Conservation (phyloP, 176 grass and related monocot species). For the Avena insularis region DNA sequence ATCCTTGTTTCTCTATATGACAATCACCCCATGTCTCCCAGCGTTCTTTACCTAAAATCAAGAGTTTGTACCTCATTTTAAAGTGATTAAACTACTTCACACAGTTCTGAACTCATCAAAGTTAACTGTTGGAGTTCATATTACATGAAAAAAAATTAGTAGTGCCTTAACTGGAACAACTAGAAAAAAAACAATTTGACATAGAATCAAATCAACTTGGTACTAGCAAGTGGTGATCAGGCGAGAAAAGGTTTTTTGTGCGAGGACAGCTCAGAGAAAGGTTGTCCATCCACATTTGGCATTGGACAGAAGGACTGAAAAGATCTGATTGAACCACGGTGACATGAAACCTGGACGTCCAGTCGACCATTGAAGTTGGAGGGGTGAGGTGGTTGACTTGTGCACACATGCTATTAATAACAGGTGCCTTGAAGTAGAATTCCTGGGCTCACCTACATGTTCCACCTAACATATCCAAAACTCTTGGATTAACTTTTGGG, state of each 20-base stretch:
- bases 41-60: slow-evolving; percentile 1
- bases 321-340: slow-evolving; percentile 51
- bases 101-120: not conserved
- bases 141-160: not conserved
- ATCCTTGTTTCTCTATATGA: slow-evolving; percentile 20
- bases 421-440: not conserved
- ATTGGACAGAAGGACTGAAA: slow-evolving; percentile 54
- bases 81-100: not conserved
- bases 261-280: slow-evolving; percentile 45
- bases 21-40: not conserved
- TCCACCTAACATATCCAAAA: not conserved
- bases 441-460: not conserved
- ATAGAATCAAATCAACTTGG: slow-evolving; percentile 29
- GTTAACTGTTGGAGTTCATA: not conserved
- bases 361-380: slow-evolving; percentile 38
- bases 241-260: not conserved
- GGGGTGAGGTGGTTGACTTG: slow-evolving; percentile 43
- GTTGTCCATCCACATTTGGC: slow-evolving; percentile 47
- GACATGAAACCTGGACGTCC: slow-evolving; percentile 54
- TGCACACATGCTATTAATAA: slow-evolving; percentile 35
- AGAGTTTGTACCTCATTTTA: not conserved
- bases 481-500: not conserved
- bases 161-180: not conserved
- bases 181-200: not conserved
- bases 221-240: slow-evolving; percentile 15